Evolutionary conservation across 768 basidiomycete species (phyloP), one percentile per base, ranked within the genome.

Genomic region (Piloderma croceum): DNA sequence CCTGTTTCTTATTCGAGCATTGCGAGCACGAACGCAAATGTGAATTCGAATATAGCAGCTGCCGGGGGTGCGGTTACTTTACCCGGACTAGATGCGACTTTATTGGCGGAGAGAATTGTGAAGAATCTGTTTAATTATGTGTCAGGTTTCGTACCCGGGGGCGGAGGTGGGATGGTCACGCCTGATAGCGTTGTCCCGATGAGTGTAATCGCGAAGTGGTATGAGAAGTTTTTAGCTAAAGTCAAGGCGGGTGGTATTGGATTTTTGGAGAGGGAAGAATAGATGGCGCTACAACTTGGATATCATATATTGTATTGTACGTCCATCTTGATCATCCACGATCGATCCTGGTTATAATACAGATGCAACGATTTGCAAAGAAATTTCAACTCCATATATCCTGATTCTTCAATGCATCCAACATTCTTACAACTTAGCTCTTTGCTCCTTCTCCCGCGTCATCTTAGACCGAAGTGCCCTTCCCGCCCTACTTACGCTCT

Each of bases 121-220:
- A 83, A 79, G 47, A 77, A 90, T 53, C 62, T 90, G 41, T 72
- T 88, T 57, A 85, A 86, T 49, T 89, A 86, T 47, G 47, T 89
- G 5, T 76, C 80, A 6, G 74, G 84, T 2, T 90, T 89, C 49
- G 65, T 65, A 3, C 67, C 70, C 13, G 64, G 68, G 4, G 62
- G 63, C 1, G n/a, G n/a, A n/a, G n/a, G n/a, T n/a, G 53, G 54
- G 5, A 46, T 53, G 12, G 46, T 79, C 18, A 65, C 70, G 3
- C 71, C 70, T 1, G 75, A 81, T 34, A 68, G 69, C 17, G 57
- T 69, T 44, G 65, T 87, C 3, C 81, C 82, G 6, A 75, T 89
- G 72, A 69, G 63, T 33, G 39, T 82, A 21, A 68, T 88, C 21
- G 68, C 66, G 37, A 79, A 65, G 50, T 88, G 85, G 85, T 86